These are phyloP conservation scores for Verticillium nubilum DNA, from an alignment of 2,329 filamentous ascomycete genomes.

Conservation along the genomic window DNA sequence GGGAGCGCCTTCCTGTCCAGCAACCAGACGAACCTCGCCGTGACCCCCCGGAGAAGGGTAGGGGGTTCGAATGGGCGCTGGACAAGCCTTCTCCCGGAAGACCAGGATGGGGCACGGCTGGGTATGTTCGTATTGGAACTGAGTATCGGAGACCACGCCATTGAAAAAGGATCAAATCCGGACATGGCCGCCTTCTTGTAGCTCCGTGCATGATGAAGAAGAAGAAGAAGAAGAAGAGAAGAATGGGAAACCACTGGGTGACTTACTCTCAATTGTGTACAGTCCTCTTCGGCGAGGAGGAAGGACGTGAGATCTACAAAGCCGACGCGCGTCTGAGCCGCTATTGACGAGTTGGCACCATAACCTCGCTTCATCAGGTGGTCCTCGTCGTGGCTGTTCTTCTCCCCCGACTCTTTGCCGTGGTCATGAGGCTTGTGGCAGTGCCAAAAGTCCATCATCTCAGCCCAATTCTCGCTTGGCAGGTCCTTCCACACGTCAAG, in stretches of 20 bases:
- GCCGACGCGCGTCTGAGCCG: slow-evolving; percentile 59
- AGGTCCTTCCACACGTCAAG: slow-evolving; percentile 77
- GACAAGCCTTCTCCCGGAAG: not conserved
- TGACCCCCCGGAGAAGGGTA: not conserved
- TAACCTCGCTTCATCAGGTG: slow-evolving; percentile 65
- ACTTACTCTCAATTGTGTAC: slow-evolving; percentile 34
- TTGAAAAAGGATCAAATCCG: slow-evolving; percentile 31
- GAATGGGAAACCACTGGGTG: slow-evolving; percentile 9
- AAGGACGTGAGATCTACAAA: slow-evolving; percentile 80
- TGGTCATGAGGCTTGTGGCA: slow-evolving; percentile 84
- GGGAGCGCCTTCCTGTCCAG: slow-evolving; percentile 26
- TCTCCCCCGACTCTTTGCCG: slow-evolving; percentile 11
- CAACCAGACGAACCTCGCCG: slow-evolving; percentile 33
- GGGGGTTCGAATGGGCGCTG: slow-evolving; percentile 5
- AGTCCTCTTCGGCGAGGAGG: slow-evolving; percentile 64
- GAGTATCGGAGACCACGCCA: slow-evolving; percentile 65
- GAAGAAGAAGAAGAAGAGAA: slow-evolving; percentile 2
- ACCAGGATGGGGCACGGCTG: slow-evolving; percentile 16
- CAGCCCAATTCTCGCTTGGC: slow-evolving; percentile 95
- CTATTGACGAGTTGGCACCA: slow-evolving; percentile 71
- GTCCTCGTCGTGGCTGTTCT: slow-evolving; percentile 29
- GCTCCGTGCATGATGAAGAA: slow-evolving; percentile 20
- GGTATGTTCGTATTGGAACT: slow-evolving; percentile 51
- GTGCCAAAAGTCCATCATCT: slow-evolving; percentile 99
- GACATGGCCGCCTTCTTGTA: slow-evolving; percentile 60